These are phyloP conservation scores for Tylopilus balloui DNA, from an alignment of 768 basidiomycete genomes.

Conservation along the genomic window DNA sequence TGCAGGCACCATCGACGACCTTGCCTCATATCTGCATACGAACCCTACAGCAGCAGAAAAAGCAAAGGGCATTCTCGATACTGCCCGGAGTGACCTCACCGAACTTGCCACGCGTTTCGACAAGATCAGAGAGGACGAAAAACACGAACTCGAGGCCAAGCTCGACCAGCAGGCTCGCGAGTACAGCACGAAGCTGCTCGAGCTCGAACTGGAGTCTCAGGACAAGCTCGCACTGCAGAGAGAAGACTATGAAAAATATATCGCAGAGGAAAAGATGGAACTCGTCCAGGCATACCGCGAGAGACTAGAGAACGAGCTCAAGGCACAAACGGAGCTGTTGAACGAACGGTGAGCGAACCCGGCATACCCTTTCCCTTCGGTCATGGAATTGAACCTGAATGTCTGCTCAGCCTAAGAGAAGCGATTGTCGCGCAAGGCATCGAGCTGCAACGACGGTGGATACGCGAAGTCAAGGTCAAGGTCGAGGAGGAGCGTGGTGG, in stretches of 20 bases:
- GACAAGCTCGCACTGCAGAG: slow-evolving; percentile 84
- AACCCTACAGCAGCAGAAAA: slow-evolving; percentile 65
- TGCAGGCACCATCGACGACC: slow-evolving; percentile 87
- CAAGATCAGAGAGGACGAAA: slow-evolving; percentile 75
- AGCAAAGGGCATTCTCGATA: slow-evolving; percentile 70
- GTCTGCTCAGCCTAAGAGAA: slow-evolving; percentile 69
- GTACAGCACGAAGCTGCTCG: slow-evolving; percentile 75
- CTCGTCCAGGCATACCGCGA: slow-evolving; percentile 77
- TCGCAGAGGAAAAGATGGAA: slow-evolving; percentile 70
- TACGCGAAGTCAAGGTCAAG: slow-evolving; percentile 90
- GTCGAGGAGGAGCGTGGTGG: slow-evolving; percentile 97
- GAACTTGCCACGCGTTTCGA: slow-evolving; percentile 74
- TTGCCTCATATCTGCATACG: slow-evolving; percentile 76
- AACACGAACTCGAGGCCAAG: slow-evolving; percentile 53
- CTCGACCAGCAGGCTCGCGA: slow-evolving; percentile 83
- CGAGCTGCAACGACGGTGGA: slow-evolving; percentile 95
- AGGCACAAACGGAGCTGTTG: slow-evolving; percentile 86
- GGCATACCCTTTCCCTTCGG: neutral
- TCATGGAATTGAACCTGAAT: neutral
- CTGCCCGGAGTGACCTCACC: slow-evolving; percentile 77
- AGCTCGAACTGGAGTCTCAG: slow-evolving; percentile 80
- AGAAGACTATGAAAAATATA: slow-evolving; percentile 76
- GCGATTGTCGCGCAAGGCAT: slow-evolving; percentile 96
- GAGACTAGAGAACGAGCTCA: slow-evolving; percentile 81
- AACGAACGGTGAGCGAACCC: slow-evolving; percentile 75